Base-by-base conservation (phyloP, 2,329 filamentous ascomycete genomes). In the Daldinia sp. region DNA sequence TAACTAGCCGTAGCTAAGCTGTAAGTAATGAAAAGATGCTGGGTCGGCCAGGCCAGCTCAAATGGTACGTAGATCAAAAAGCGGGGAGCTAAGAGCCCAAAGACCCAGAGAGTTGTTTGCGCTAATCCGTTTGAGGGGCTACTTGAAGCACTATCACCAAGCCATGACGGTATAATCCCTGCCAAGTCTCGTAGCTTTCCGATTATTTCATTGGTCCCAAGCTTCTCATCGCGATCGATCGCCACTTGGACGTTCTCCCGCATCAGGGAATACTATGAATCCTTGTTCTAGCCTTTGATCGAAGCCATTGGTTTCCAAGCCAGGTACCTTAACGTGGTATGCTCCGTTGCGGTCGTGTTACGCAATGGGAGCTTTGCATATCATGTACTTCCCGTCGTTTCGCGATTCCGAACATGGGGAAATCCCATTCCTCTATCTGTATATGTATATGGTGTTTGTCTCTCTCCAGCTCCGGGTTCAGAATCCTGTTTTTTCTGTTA, bases 211-310 rank as follows among this genome's bases (percentile, higher is more conserved):
- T 70, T 70, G 67, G 68, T 60, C 56, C 49, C 60, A 47, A 17
- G 11, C 7, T 27, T 37, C 23, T 30, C 54, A 68, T 68, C 68
- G 57, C 68, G 71, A 73, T 73, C 71, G 71, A 73, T 72, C 67
- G 70, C 66, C 56, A 56, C 63, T 51, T 61, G 54, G 39, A 59
- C 61, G 56, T 64, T 65, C 66, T 69, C 66, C 68, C 68, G 63
- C 70, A 69, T 71, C 69, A 70, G 66, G 64, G 62, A 63, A 58
- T 62, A 51, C 53, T 59, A 15, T 39, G n/a, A 51, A 71, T 69
- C 70, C 70, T 55, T 69, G 69, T 37, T 50, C 23, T 21, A 27
- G 19, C 50, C 19, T 49, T 54, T 35, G 48, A 70, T 68, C 61
- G 63, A 59, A 47, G 25, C 25, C 41, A 47, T 51, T 61, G 56